Conservation (phyloP, 768 basidiomycete species). For the Tulasnella calospora region DNA sequence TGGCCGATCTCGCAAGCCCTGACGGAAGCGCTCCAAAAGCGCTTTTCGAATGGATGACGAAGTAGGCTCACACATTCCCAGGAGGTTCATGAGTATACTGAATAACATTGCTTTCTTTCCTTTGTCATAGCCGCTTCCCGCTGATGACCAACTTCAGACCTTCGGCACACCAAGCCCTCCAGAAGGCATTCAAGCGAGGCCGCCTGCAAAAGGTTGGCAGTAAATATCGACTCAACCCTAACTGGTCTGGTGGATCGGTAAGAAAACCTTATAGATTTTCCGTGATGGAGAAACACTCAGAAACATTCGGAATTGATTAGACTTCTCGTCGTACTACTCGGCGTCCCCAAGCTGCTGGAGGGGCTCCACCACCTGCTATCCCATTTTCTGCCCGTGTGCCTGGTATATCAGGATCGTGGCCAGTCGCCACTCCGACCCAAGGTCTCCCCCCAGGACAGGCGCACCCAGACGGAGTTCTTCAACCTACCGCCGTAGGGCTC, state of each 20-base stretch:
- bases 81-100: background rate
- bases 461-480: too few relatives aligned
- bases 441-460: background rate
- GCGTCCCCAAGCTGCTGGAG: conserved; percentile 51
- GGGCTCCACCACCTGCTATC: background rate
- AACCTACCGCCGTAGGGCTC: background rate
- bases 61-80: conserved; percentile 28
- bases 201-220: conserved; percentile 70
- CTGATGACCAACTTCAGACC: conserved; percentile 85
- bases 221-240: conserved; percentile 68
- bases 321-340: conserved; percentile 73
- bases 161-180: conserved; percentile 81
- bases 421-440: background rate
- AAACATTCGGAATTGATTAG: conserved; percentile 38
- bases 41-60: conserved; percentile 78
- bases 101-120: background rate
- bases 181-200: conserved; percentile 79
- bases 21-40: conserved; percentile 81
- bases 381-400: conserved; percentile 11
- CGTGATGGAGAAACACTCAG: background rate
- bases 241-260: conserved; percentile 75
- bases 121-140: conserved; percentile 54
- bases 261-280: conserved; percentile 35
- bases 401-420: background rate
- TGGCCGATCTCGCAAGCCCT: conserved; percentile 58